Conservation (phyloP, 169 alveolate genomes). For the Plasmodium reichenowi region DNA sequence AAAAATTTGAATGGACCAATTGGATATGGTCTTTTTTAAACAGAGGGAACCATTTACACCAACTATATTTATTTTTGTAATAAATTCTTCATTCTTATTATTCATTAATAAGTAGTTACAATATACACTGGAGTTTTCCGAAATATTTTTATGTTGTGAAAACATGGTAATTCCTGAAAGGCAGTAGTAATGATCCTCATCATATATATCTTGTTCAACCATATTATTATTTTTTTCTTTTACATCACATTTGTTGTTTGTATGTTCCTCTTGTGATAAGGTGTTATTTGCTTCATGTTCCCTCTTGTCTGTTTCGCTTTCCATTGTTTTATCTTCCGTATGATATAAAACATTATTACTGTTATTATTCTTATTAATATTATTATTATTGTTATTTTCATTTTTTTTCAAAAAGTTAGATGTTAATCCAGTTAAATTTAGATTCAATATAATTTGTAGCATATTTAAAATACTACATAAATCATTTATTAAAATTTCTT, state of each 20-base stretch:
- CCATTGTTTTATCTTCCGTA: background rate
- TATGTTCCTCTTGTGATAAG: background rate
- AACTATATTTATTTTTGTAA: conserved; percentile 54
- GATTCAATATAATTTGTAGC: conserved; percentile 22
- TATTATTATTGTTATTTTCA: background rate
- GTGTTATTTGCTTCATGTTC: background rate
- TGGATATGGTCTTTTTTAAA: conserved; percentile 65
- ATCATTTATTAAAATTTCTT: conserved; percentile 48
- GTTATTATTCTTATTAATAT: too few relatives aligned
- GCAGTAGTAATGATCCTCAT: conserved; percentile 15
- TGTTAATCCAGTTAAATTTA: conserved; percentile 30
- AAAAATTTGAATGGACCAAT: conserved; percentile 56
- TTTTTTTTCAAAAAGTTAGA: conserved; percentile 41
- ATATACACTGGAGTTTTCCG: conserved; percentile 18
- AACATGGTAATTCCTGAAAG: conserved; percentile 53
- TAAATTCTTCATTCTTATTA: conserved; percentile 60
- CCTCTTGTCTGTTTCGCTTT: background rate
- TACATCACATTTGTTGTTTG: background rate
- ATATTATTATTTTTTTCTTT: background rate
- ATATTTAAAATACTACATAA: conserved; percentile 34
- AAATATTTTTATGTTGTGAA: conserved; percentile 4
- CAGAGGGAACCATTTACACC: conserved; percentile 45
- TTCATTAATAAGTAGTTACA: conserved; percentile 62
- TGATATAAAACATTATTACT: too few relatives aligned
- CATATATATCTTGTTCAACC: background rate